These are phyloP conservation scores for Bonnemaisonia californica DNA, from an alignment of 31 red algal genomes.

Conservation along the genomic window DNA sequence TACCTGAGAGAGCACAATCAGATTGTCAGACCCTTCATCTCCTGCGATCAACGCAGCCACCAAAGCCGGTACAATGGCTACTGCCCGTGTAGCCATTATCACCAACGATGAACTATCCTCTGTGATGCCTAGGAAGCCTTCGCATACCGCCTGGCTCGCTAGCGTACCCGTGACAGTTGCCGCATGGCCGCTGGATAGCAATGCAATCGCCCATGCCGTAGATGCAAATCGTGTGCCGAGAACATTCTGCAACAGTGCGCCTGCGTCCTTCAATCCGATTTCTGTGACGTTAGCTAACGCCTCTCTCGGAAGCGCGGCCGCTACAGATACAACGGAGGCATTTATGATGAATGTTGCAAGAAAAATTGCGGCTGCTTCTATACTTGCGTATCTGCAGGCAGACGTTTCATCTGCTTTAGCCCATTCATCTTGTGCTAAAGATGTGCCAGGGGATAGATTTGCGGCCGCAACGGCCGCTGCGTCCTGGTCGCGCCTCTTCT, in stretches of 20 bases:
- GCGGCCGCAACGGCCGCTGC: neutral
- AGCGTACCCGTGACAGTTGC: conserved; percentile 86
- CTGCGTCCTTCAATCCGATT: conserved; percentile 79
- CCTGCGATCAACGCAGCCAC: conserved; percentile 68
- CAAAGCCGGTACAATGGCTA: conserved; percentile 80
- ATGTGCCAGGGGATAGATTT: neutral
- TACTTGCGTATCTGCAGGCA: conserved; percentile 51
- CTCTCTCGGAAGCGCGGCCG: conserved; percentile 58
- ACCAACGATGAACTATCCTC: conserved; percentile 11
- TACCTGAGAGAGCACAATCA: conserved; percentile 88
- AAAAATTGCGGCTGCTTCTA: conserved; percentile 83
- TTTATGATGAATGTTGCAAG: conserved; percentile 91
- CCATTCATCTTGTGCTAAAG: neutral
- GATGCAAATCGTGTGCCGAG: conserved; percentile 56
- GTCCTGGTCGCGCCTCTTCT: conserved; percentile 24
- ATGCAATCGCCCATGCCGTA: conserved; percentile 82
- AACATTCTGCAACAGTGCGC: conserved; percentile 63
- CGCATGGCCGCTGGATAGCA: conserved; percentile 89
- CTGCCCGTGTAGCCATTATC: conserved; percentile 63
- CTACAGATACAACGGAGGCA: conserved; percentile 73
- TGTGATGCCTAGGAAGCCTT: conserved; percentile 82
- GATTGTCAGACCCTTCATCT: conserved; percentile 67
- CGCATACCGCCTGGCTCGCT: conserved; percentile 93
- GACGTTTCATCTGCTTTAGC: neutral
- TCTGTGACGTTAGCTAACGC: conserved; percentile 9